Base-by-base conservation (phyloP, 441 rosid species). In the Brassica hybrid region DNA sequence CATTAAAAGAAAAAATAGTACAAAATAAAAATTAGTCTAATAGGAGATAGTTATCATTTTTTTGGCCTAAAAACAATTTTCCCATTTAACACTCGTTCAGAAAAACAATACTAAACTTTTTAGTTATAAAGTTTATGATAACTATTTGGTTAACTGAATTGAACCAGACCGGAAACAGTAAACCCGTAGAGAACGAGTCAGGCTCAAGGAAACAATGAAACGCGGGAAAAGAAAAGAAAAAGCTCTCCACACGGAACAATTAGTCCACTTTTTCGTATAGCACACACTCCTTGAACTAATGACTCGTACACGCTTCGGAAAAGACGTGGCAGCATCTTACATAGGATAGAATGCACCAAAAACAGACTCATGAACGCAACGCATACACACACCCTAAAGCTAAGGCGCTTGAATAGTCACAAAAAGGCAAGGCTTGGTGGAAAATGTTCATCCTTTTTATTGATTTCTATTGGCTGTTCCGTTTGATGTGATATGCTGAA, bases 141-240 rank as follows among this genome's bases (percentile, higher is more conserved):
- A 69, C 9, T 4, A 57, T 56, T 52, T 23, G 27, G 59, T 11
- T 56, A 21, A 57, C 5, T 23, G 3, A 54, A 52, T 7, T 54
- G 43, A 57, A 41, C 58, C 59, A 58, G 41, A 75, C 73, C 73
- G 12, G n/a, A 21, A 61, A 7, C 7, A 5, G 5, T 17, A 57
- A 76, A 69, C 75, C 45, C 34, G 70, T 69, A 69, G 14, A 62
- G 64, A 59, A 14, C 54, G 54, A 60, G 56, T 59, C 69, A 74
- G 32, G 48, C 21, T 19, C 30, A 63, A 16, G 41, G 14, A n/a
- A 75, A 59, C 52, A 68, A 76, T 19, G 65, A 38, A 76, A 76
- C 65, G 75, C 74, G 79, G 74, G 79, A 69, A 21, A 21, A 19
- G 21, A 19, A 19, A 76, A 27, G 30, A 13, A 12, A 23, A 62